Evolutionary conservation across 2,329 filamentous ascomycete genomes (phyloP), one percentile per base, ranked within the genome.

Genomic region (Elsinoe batatas): DNA sequence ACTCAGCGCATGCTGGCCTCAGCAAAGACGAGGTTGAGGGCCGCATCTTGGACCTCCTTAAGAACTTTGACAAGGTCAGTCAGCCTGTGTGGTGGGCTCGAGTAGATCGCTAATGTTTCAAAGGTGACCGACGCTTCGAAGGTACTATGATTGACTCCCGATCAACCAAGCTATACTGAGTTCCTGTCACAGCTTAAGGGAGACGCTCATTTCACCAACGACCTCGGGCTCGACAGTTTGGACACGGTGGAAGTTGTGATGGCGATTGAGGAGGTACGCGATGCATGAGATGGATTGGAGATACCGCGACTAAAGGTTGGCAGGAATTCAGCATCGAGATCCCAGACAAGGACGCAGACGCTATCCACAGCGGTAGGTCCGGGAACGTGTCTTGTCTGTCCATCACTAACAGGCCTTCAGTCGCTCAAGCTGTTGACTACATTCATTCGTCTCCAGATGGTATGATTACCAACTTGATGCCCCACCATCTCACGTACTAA

Each of bases 191-290:
- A 97, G 91, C 88, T 98, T 71, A 88, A 84, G 68, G 76, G 82
- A 61, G 79, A 77, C 54, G 85, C 91, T 58, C 91, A 97, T 81
- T 98, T 98, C 76, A 81, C 89, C 70, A 97, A 96, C 73, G 71
- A 98, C 76, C 87, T 98, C 61, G 93, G 91, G 63, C 79, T 98
- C 67, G 93, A 98, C 79, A 94, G 87, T 76, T 82, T 98, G 73
- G 93, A 98, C 74, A 96, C 93, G 61, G 93, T 98, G 61, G 93
- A 98, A 80, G 93, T 98, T 64, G 93, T 98, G 67, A 98, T 98
- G 93, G 93, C 93, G 63, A 97, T 98, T 75, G 93, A 98, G 82
- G 93, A 98, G 84, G 87, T 90, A 75, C 62, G 73, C 44, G 17
- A 17, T 53, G 42, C 42, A 60, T 53, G 26, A 54, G 57, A 61